Percentiles rank a stretch among this genome's conserved stretches.
Evolutionary conservation across 805 yeast species (phyloP).

Genomic region (Yarrowia divulgata): DNA sequence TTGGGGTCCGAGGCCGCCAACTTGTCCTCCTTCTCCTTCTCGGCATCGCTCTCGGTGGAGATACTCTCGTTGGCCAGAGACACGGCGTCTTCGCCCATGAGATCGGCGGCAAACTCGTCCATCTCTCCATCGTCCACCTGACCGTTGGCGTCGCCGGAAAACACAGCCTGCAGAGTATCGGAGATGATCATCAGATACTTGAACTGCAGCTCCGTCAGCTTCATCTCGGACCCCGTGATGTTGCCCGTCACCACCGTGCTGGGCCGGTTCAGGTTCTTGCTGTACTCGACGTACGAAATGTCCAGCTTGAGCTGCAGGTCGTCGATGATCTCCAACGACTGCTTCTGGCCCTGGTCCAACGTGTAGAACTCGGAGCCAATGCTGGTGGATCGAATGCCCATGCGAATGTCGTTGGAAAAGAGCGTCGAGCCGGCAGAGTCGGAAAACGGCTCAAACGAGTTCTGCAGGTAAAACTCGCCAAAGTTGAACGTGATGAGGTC

Average conservation of each 20-base stretch:
- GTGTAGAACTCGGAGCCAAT: conserved; percentile 68
- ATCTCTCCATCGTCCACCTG: conserved; percentile 66
- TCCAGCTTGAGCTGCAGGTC: conserved; percentile 67
- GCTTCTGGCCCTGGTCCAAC: conserved; percentile 53
- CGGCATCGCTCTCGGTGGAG: background rate
- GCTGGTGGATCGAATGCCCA: conserved; percentile 76
- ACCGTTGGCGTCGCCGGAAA: conserved; percentile 52
- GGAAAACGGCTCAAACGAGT: conserved; percentile 57
- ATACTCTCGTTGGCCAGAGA: conserved; percentile 30
- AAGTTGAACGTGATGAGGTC: conserved; percentile 74
- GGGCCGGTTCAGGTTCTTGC: conserved; percentile 54
- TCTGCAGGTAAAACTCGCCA: conserved; percentile 81
- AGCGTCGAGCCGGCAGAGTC: conserved; percentile 43
- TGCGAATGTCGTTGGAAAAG: conserved; percentile 61
- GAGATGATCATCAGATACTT: conserved; percentile 62
- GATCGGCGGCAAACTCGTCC: conserved; percentile 50
- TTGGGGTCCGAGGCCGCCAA: conserved; percentile 20
- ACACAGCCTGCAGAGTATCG: conserved; percentile 62
- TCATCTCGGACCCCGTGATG: conserved; percentile 67
- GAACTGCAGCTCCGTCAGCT: conserved; percentile 76
- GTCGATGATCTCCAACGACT: conserved; percentile 69
- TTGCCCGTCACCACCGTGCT: conserved; percentile 61
- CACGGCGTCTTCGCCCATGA: conserved; percentile 42
- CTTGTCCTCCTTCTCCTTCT: conserved; percentile 10
- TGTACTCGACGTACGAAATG: conserved; percentile 58